These are phyloP conservation scores for Chaetothyriales sp. DNA, from an alignment of 2,329 filamentous ascomycete species.

Conservation along the genomic window DNA sequence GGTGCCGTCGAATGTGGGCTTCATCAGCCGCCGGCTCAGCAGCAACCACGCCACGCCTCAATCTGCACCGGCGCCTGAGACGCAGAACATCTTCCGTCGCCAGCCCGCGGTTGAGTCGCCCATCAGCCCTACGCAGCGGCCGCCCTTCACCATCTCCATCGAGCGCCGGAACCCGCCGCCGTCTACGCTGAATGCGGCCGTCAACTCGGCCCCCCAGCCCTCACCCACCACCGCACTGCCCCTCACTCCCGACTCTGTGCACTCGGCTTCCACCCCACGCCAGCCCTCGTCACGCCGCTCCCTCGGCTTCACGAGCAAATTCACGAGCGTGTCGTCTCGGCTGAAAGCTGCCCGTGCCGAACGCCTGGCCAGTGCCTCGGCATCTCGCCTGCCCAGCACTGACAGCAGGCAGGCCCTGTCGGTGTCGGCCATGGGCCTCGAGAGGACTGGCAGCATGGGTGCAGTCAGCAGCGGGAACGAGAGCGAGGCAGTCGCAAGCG, in stretches of 20 bases:
- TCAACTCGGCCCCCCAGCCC: background rate
- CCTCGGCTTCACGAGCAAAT: constrained; percentile 15
- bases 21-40: background rate
- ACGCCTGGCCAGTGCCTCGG: constrained; percentile 4
- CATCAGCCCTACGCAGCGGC: background rate
- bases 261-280: background rate
- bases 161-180: background rate
- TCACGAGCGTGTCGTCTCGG: constrained; percentile 16
- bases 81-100: background rate
- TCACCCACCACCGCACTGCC: background rate
- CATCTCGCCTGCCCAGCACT: background rate
- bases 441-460: background rate
- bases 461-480: background rate
- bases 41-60: background rate
- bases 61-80: background rate
- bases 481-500: background rate
- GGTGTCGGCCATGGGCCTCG: background rate
- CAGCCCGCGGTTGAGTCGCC: background rate
- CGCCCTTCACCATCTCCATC: constrained; percentile 1
- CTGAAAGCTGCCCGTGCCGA: constrained; percentile 14
- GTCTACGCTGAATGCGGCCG: background rate
- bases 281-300: constrained; percentile 5
- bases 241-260: background rate
- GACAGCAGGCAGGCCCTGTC: background rate
- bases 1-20: background rate